Base-by-base conservation (phyloP, 2,329 filamentous ascomycete genomes). In the Teratosphaeria pseudoeucalypti region DNA sequence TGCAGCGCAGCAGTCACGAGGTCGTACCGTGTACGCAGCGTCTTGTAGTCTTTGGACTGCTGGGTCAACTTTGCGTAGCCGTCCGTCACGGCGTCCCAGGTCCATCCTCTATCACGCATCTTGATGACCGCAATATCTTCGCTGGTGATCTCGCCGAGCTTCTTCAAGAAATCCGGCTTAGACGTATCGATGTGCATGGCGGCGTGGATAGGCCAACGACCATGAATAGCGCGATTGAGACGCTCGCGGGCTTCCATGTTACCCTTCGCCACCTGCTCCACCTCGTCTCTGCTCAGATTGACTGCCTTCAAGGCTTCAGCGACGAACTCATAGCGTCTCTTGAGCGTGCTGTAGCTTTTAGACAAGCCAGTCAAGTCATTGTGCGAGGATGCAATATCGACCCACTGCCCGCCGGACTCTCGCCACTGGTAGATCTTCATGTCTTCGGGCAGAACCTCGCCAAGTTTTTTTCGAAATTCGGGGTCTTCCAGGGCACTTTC, bases 361-460 rank as follows among this genome's bases (percentile, higher is more conserved):
- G 27, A 43, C 4, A 34, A 26, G 12, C 58, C 61, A 14, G 59
- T 63, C 6, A 57, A 32, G 1, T 60, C 37, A 16, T 61, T 23
- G 29, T 55, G 60, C n/a, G 57, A 52, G 2, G 7, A n/a, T 5
- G 56, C 55, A 16, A 64, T 61, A 10, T 55, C 54, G 1, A 49
- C 12, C 58, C 61, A 65, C 16, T 62, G 56, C 27, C 55, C 58
- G 9, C 58, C 59, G 7, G 34, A 56, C 23, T 65, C 62, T 16
- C 61, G 39, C 64, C 60, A 63, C 3, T 58, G 39, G 1, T 61
- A 11, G 11, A 65, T 56, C 27, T 57, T 57, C 34, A 56, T 57
- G 37, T 65, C 62, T 29, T 64, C 55, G 7, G 53, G 55, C 9
- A 27, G 27, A 27, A 64, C 60, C 37, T 61, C 59, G 34, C 60